phyloP scores from a whole-genome alignment of 345 rosid genomes.

The Cardamine occulta region DNA sequence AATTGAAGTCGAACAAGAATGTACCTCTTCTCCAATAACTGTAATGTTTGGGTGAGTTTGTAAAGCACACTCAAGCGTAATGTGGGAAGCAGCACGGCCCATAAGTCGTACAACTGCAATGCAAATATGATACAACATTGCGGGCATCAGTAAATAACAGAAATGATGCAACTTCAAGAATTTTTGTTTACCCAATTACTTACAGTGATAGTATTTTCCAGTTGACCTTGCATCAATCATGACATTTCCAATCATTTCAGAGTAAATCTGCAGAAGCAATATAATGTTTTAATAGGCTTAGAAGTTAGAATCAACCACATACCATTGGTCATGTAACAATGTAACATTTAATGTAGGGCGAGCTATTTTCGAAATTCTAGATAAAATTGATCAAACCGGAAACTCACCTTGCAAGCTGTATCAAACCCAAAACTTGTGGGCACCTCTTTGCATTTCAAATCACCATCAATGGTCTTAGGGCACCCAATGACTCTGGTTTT shows the following conservation, averaged over 20 bases:
- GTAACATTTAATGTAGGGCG: not conserved
- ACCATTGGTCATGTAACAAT: not conserved
- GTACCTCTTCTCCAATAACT: conserved; percentile 96
- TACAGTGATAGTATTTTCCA: conserved; percentile 98
- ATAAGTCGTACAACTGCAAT: conserved; percentile 92
- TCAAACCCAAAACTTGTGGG: conserved; percentile 98
- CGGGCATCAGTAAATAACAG: conserved; percentile 24
- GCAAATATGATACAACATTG: conserved; percentile 19
- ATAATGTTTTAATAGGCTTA: conserved; percentile 9
- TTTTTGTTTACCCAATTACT: conserved; percentile 38
- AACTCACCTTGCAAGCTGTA: conserved; percentile 97
- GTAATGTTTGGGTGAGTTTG: conserved; percentile 98
- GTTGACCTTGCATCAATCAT: conserved; percentile 99
- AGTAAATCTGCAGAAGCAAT: conserved; percentile 67
- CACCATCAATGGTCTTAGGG: conserved; percentile 99
- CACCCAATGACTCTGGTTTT: conserved; percentile 93
- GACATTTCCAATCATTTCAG: conserved; percentile 99
- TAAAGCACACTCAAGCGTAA: conserved; percentile 97
- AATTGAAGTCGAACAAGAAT: conserved; percentile 10
- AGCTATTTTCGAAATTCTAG: not conserved
- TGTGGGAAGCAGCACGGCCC: conserved; percentile 99
- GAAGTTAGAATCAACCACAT: not conserved
- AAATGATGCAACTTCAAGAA: not conserved
- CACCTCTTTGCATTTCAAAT: conserved; percentile 96
- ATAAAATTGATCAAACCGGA: not conserved